These are phyloP conservation scores for Hemerocallis citrina DNA, from an alignment of 106 monocot species.

Conservation along the genomic window DNA sequence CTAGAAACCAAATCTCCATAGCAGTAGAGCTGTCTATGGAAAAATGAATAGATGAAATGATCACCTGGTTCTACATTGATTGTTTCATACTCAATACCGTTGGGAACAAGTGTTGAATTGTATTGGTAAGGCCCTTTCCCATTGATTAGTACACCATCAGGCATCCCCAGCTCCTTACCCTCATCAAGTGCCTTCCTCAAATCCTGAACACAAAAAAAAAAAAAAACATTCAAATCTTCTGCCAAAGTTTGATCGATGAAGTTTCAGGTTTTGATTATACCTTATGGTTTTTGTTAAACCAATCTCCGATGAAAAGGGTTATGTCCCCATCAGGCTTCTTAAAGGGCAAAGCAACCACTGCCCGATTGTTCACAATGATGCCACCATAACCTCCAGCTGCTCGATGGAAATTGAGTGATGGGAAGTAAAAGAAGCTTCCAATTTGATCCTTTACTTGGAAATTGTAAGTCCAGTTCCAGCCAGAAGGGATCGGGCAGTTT, in stretches of 20 bases:
- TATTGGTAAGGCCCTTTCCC: slow-evolving; percentile 74
- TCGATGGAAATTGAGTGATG: slow-evolving; percentile 35
- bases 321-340: slow-evolving; percentile 32
- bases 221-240: no score
- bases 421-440: slow-evolving; percentile 64
- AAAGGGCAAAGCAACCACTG: slow-evolving; percentile 39
- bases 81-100: slow-evolving; percentile 54
- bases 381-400: slow-evolving; percentile 57
- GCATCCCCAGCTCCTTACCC: slow-evolving; percentile 68
- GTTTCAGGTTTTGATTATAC: no score
- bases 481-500: slow-evolving; percentile 40
- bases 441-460: slow-evolving; percentile 62
- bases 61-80: slow-evolving; percentile 74
- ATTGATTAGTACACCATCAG: slow-evolving; percentile 82
- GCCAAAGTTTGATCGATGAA: no score
- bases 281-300: slow-evolving; percentile 49
- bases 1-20: neutral
- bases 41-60: no score
- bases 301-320: slow-evolving; percentile 45
- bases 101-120: slow-evolving; percentile 49
- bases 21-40: neutral
- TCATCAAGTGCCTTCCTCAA: slow-evolving; percentile 54
- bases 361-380: slow-evolving; percentile 33
- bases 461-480: slow-evolving; percentile 49
- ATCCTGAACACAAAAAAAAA: slow-evolving; percentile 50